Evolutionary conservation across 1,139 yeast genomes (phyloP), one percentile per base, ranked within the genome.

Genomic region (Yamadazyma aaseri): DNA sequence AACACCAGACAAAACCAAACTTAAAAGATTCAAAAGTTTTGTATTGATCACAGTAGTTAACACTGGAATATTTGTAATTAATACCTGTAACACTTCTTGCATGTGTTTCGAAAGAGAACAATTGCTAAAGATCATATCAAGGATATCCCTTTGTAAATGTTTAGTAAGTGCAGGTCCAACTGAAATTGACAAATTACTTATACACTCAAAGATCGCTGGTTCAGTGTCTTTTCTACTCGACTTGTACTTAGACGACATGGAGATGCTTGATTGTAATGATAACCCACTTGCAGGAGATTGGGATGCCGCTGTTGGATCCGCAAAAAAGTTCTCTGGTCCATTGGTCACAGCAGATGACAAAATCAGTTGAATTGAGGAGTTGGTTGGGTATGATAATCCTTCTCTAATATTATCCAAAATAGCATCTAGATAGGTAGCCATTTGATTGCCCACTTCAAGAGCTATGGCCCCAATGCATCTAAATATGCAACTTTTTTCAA

Each of bases 121-220:
- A 35, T 84, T 68, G 31, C 69, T 76, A 49, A 92, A 73, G 63
- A 90, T 75, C 66, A 85, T 71, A 45, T 84, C 94, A 38, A 92
- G 63, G 16, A 90, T 75, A 49, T 87, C 95, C 43, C 83, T 73
- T 45, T 89, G 92, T 41, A 92, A 65, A 53, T 87, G 92, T 53
- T 90, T 90, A 0, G 97, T 85, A 35, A 92, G 67, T 1, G 96
- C 95, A n/a, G 96, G 95, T 0, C 97, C 97, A 9, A 90, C 89
- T 0, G 97, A 95, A 16, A 76, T 73, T 0, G 96, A 90, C 31
- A 92, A 65, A 60, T 86, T 85, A 0, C 95, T 87, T 32, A 92
- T 74, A 55, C 97, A 92, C 47, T 85, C 89, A 50, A 90, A 92
- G 15, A 92, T 79, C 1, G 96, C 90, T 0, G 89, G 84, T 46